Evolutionary conservation across 768 basidiomycete genomes (phyloP).

Genomic region (Lactarius sanguifluus): DNA sequence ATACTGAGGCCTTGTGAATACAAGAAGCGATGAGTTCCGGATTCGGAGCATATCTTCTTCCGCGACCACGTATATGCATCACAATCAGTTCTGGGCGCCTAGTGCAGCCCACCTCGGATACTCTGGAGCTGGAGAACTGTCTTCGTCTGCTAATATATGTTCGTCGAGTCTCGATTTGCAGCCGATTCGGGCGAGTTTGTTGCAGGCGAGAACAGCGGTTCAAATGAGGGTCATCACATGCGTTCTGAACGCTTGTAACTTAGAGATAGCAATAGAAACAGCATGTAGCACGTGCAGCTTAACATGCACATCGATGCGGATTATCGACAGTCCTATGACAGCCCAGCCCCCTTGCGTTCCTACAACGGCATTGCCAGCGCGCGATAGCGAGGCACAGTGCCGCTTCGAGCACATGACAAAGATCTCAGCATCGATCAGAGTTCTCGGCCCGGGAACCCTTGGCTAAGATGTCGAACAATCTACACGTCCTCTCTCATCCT

Average conservation of each 20-base stretch:
- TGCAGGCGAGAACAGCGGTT: not conserved
- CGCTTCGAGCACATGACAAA: too few relatives aligned
- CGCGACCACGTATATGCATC: not conserved
- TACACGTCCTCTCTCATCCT: constrained; percentile 28
- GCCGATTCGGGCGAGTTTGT: not conserved
- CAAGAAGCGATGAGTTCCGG: constrained; percentile 64
- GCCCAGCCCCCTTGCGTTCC: too few relatives aligned
- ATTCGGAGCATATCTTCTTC: not conserved
- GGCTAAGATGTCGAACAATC: constrained; percentile 15
- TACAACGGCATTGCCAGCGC: too few relatives aligned
- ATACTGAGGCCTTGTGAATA: constrained; percentile 90
- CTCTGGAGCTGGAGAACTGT: not conserved
- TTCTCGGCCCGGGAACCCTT: not conserved
- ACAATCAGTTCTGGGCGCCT: not conserved
- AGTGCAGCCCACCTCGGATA: not conserved
- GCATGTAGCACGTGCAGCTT: not conserved
- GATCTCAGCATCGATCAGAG: not conserved
- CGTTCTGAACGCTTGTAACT: not conserved
- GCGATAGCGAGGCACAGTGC: too few relatives aligned
- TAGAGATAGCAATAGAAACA: not conserved
- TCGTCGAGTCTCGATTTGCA: not conserved
- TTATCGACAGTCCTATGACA: too few relatives aligned
- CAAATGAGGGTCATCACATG: not conserved
- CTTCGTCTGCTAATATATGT: not conserved
- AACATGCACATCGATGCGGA: too few relatives aligned